Evolutionary conservation across 208 protist genomes (phyloP).

Genomic region (Acanthamoeba lenticulata): DNA sequence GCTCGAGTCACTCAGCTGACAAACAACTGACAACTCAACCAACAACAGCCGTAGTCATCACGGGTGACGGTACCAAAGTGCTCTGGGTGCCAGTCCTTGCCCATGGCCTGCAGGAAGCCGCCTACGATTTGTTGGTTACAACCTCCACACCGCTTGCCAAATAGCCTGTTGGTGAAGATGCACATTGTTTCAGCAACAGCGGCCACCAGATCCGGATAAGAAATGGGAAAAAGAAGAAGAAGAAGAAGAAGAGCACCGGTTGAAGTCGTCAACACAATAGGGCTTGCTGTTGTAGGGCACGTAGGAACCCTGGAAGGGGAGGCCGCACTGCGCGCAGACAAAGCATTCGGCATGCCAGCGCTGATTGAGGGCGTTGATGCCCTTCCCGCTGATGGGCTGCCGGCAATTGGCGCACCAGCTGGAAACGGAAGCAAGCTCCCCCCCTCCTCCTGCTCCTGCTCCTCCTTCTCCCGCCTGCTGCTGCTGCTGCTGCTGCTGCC

Average conservation of each 20-base stretch:
- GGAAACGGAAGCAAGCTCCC: not conserved
- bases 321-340: conserved; percentile 37
- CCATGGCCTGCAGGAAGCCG: conserved; percentile 41
- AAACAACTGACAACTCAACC: not conserved
- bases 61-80: conserved; percentile 1
- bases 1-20: no score
- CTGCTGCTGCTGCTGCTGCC: no score
- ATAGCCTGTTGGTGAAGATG: not conserved
- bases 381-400: conserved; percentile 43
- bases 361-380: conserved; percentile 50
- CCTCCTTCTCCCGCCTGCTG: not conserved
- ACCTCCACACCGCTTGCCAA: conserved; percentile 31
- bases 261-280: conserved; percentile 28
- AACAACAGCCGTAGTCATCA: not conserved
- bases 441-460: no score
- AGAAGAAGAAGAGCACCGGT: not conserved
- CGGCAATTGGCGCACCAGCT: conserved; percentile 7
- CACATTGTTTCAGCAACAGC: no score
- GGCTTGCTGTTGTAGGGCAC: conserved; percentile 4
- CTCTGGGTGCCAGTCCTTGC: conserved; percentile 30
- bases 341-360: conserved; percentile 49
- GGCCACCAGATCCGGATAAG: no score
- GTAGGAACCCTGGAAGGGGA: conserved; percentile 45
- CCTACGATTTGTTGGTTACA: conserved; percentile 1
- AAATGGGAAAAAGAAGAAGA: not conserved